phyloP scores from a whole-genome alignment of 495 filamentous ascomycete genomes.

The Penicillium waksmanii region DNA sequence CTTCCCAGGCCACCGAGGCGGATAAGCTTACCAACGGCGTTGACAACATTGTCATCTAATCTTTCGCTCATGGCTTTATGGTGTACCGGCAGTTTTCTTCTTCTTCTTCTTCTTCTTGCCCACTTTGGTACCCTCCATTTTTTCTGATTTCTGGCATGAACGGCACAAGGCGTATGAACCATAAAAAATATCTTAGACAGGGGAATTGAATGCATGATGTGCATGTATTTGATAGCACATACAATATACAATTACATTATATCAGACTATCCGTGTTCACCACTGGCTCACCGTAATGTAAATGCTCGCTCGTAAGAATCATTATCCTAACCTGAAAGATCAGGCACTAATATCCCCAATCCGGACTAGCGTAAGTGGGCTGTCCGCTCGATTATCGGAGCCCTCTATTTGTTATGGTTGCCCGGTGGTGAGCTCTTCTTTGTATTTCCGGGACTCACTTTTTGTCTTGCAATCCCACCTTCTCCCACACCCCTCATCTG shows the following conservation, averaged over 20 bases:
- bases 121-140: neutral
- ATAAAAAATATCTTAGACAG: conserved; percentile 3
- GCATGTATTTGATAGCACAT: neutral
- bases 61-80: conserved; percentile 5
- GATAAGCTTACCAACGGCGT: conserved; percentile 21
- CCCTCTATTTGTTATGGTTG: conserved; percentile 30
- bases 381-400: conserved; percentile 28
- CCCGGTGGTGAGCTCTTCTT: conserved; percentile 20
- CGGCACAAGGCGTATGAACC: conserved; percentile 7
- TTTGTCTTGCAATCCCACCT: conserved; percentile 8
- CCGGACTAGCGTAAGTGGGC: conserved; percentile 29
- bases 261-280: too few species aligned
- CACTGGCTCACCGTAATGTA: too few species aligned
- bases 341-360: conserved; percentile 19
- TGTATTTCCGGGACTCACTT: conserved; percentile 10
- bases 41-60: conserved; percentile 15
- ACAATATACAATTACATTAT: neutral
- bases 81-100: conserved; percentile 4
- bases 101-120: neutral
- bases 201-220: neutral
- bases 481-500: neutral
- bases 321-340: too few species aligned
- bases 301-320: too few species aligned
- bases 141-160: conserved; percentile 3
- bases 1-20: conserved; percentile 17